Evolutionary conservation across 257 asterid species (phyloP).

Genomic region (Nicotiana otophora): DNA sequence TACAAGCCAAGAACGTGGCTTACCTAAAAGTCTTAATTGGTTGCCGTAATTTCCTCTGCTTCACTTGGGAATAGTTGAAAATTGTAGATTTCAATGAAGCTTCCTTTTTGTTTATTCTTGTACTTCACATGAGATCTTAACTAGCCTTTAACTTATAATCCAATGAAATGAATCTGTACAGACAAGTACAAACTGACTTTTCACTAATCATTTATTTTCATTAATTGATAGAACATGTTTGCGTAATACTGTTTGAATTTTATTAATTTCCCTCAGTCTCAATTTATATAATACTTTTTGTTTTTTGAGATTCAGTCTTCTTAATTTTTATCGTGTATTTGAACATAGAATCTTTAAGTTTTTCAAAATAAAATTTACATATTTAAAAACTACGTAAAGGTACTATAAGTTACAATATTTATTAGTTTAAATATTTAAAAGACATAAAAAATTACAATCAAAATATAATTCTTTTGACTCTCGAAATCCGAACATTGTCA

Average conservation of each 20-base stretch:
- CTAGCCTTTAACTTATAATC: background rate
- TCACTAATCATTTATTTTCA: background rate
- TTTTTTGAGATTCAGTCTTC: too few relatives aligned
- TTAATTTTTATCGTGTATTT: too few relatives aligned
- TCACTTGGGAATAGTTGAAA: slow-evolving; percentile 5
- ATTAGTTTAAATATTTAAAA: too few relatives aligned
- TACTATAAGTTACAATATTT: too few relatives aligned
- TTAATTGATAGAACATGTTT: background rate
- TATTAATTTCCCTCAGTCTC: background rate
- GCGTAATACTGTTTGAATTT: background rate
- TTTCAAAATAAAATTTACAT: too few relatives aligned
- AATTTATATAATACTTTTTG: too few relatives aligned
- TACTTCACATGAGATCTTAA: background rate
- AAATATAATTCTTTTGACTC: too few relatives aligned
- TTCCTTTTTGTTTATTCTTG: background rate
- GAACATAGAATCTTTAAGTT: too few relatives aligned
- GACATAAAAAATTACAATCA: too few relatives aligned
- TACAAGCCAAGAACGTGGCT: background rate
- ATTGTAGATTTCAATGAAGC: slow-evolving; percentile 22
- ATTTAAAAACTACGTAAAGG: too few relatives aligned
- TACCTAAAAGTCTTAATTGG: slow-evolving; percentile 18
- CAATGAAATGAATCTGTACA: background rate
- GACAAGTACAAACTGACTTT: background rate
- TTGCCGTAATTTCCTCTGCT: slow-evolving; percentile 37
- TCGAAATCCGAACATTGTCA: too few relatives aligned